Evolutionary conservation across 192 early-diverging fungal genomes (phyloP).

Genomic region (Rhizophagus prolifer): DNA sequence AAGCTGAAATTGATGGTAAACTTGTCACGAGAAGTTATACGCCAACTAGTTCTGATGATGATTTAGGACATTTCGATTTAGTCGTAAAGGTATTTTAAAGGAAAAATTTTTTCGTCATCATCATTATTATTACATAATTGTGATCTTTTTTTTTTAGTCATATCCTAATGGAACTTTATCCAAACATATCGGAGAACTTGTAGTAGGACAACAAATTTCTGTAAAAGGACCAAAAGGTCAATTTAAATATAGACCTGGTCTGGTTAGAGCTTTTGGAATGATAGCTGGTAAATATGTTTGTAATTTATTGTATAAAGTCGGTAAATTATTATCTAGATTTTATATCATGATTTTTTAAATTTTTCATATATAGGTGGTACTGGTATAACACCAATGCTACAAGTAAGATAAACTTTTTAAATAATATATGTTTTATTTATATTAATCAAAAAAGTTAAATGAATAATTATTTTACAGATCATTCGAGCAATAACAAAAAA

Average conservation of each 20-base stretch:
- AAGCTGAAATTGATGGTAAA: slow-evolving; percentile 82
- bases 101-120: neutral
- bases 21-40: slow-evolving; percentile 87
- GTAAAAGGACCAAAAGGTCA: slow-evolving; percentile 89
- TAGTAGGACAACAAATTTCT: slow-evolving; percentile 70
- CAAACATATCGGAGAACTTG: slow-evolving; percentile 65
- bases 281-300: slow-evolving; percentile 65
- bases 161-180: slow-evolving; percentile 84
- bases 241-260: slow-evolving; percentile 83
- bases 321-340: slow-evolving; percentile 2
- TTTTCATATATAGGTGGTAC: slow-evolving; percentile 55
- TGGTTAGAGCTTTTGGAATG: slow-evolving; percentile 81
- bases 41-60: slow-evolving; percentile 81
- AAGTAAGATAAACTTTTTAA: slow-evolving; percentile 35
- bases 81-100: slow-evolving; percentile 74
- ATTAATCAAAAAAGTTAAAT: too few relatives aligned
- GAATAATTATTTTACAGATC: slow-evolving; percentile 49
- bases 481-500: slow-evolving; percentile 84
- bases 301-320: neutral
- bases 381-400: slow-evolving; percentile 96
- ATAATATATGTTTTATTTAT: too few relatives aligned
- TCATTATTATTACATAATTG: neutral
- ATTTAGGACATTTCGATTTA: slow-evolving; percentile 86
- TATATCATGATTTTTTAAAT: neutral
- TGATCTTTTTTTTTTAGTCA: slow-evolving; percentile 43